Conservation (phyloP, 140 eudicot genomes). For the Senecio squalidus region DNA sequence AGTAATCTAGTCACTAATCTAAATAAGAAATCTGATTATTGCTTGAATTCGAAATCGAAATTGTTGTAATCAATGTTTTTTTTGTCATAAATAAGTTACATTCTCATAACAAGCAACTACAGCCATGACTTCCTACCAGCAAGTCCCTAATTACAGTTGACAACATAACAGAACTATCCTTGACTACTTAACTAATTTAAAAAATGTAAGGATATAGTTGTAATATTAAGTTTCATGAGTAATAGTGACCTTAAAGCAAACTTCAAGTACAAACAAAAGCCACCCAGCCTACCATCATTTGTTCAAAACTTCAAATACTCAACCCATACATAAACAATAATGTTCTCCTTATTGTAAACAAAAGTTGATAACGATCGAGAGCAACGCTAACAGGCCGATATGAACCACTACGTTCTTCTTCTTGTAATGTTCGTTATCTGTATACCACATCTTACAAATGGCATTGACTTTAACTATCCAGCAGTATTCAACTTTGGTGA, state of each 20-base stretch:
- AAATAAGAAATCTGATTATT: too few species aligned
- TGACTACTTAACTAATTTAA: conserved; percentile 32
- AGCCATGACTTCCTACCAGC: too few species aligned
- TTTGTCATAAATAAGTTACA: too few species aligned
- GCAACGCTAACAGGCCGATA: conserved; percentile 10
- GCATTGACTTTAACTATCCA: conserved; percentile 67
- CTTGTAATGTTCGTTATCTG: conserved; percentile 26
- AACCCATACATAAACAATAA: conserved; percentile 9
- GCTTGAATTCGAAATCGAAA: too few species aligned
- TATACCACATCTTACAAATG: conserved; percentile 28
- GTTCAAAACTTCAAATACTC: conserved; percentile 17
- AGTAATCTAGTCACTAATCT: too few species aligned
- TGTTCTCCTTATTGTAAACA: background rate
- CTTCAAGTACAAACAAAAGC: conserved; percentile 41
- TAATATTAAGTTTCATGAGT: conserved; percentile 7
- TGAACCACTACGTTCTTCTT: conserved; percentile 17
- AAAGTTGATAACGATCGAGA: conserved; percentile 6
- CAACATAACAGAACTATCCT: conserved; percentile 27
- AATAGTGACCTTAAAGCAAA: conserved; percentile 32
- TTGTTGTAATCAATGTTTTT: too few species aligned
- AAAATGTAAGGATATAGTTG: conserved; percentile 28
- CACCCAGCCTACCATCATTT: conserved; percentile 27
- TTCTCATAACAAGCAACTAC: too few species aligned
- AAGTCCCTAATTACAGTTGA: conserved; percentile 26
- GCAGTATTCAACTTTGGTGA: conserved; percentile 97